Conservation (phyloP, 169 alveolate species). For the Plasmodium vivax region DNA sequence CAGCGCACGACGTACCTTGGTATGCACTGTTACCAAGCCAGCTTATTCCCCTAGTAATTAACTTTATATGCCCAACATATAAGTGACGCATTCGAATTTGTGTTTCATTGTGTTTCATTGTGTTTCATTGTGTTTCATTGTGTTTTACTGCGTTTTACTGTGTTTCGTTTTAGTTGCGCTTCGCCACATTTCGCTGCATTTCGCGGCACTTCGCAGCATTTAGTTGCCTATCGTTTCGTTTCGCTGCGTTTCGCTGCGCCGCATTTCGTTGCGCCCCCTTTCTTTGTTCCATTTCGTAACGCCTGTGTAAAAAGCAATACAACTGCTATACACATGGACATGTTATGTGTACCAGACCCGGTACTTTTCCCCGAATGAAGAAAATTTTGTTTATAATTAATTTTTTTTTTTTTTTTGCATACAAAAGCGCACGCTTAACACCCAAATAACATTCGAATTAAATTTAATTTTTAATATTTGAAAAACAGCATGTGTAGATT, state of each 20-base stretch:
- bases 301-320: background rate
- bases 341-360: background rate
- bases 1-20: no score
- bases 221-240: background rate
- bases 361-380: background rate
- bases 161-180: no score
- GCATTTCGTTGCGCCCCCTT: background rate
- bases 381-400: background rate
- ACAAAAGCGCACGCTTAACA: background rate
- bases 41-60: background rate
- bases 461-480: slow-evolving; percentile 7
- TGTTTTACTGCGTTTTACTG: no score
- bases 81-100: background rate
- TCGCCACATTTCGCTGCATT: no score
- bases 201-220: background rate
- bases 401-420: background rate
- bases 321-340: background rate
- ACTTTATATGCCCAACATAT: background rate
- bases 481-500: background rate
- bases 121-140: background rate
- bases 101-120: background rate
- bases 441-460: background rate
- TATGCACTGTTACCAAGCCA: background rate
- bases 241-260: no score
- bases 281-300: background rate